Conservation (phyloP, 345 rosid species). For the Salix brachista region DNA sequence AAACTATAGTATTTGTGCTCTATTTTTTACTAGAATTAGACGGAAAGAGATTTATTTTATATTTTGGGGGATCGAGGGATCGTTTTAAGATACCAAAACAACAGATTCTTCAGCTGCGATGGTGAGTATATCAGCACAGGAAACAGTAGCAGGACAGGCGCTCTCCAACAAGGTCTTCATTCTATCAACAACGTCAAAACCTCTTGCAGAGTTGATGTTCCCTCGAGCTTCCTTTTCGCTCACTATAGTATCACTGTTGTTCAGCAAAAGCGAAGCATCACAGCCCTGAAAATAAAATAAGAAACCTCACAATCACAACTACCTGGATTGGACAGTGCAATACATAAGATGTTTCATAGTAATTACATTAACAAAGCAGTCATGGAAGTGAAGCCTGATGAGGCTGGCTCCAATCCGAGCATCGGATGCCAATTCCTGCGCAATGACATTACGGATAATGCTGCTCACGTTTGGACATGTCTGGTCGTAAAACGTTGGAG, state of each 20-base stretch:
- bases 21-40: background rate
- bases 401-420: slow-evolving; percentile 40
- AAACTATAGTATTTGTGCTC: too few relatives aligned
- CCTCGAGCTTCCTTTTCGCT: slow-evolving; percentile 16
- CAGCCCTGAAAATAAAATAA: slow-evolving; percentile 32
- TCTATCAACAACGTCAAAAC: slow-evolving; percentile 44
- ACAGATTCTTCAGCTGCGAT: slow-evolving; percentile 31
- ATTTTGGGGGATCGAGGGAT: too few relatives aligned
- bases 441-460: slow-evolving; percentile 18
- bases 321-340: too few relatives aligned
- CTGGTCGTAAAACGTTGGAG: slow-evolving; percentile 27
- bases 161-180: slow-evolving; percentile 44
- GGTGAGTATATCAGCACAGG: slow-evolving; percentile 24
- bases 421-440: slow-evolving; percentile 20
- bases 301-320: too few relatives aligned
- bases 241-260: slow-evolving; percentile 1
- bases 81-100: slow-evolving; percentile 7
- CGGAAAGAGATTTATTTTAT: too few relatives aligned
- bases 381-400: slow-evolving; percentile 48
- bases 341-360: too few relatives aligned
- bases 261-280: slow-evolving; percentile 13
- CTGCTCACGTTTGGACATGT: slow-evolving; percentile 28
- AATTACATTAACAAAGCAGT: slow-evolving; percentile 43
- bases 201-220: slow-evolving; percentile 54
- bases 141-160: slow-evolving; percentile 11